Percentiles rank a stretch among this genome's conserved stretches.
These are phyloP conservation scores for Astathelohania contejeani DNA, from an alignment of 371 early-diverging fungal genomes.

Conservation along the genomic window DNA sequence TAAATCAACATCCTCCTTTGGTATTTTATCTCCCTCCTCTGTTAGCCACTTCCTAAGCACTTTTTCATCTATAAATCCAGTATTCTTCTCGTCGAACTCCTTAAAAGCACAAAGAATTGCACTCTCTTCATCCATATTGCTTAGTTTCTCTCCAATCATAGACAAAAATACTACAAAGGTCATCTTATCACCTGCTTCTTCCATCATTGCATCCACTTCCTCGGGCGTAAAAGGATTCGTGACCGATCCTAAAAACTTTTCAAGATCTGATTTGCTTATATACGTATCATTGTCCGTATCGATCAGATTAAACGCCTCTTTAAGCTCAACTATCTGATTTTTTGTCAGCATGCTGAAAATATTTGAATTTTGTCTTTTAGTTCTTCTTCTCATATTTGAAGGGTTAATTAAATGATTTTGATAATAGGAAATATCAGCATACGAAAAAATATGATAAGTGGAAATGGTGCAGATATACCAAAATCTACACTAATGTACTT, in stretches of 20 bases:
- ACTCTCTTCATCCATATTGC: slow-evolving; percentile 67
- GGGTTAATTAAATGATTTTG: too few species aligned
- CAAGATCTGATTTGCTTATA: slow-evolving; percentile 67
- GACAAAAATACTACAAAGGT: slow-evolving; percentile 80
- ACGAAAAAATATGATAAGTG: too few species aligned
- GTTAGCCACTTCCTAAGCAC: slow-evolving; percentile 65
- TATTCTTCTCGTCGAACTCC: slow-evolving; percentile 61
- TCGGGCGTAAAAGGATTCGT: slow-evolving; percentile 61
- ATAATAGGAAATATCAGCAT: too few species aligned
- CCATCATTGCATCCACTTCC: slow-evolving; percentile 71
- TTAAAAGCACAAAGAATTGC: slow-evolving; percentile 68
- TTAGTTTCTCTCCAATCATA: slow-evolving; percentile 72
- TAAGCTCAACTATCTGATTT: slow-evolving; percentile 75
- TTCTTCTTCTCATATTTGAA: slow-evolving; percentile 62
- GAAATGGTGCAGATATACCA: too few species aligned
- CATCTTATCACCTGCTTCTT: slow-evolving; percentile 63
- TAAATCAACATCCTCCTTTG: slow-evolving; percentile 62
- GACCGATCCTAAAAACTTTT: slow-evolving; percentile 62
- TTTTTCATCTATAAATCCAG: slow-evolving; percentile 64
- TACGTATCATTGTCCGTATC: slow-evolving; percentile 71
- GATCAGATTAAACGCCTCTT: slow-evolving; percentile 76
- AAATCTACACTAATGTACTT: too few species aligned
- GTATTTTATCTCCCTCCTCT: slow-evolving; percentile 70
- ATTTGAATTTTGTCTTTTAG: slow-evolving; percentile 81
- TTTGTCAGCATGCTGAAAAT: slow-evolving; percentile 94